Percentiles rank a stretch among this genome's conserved stretches.
phyloP scores from a whole-genome alignment of 805 yeast species.

The Wickerhamomyces rabaulensis region DNA sequence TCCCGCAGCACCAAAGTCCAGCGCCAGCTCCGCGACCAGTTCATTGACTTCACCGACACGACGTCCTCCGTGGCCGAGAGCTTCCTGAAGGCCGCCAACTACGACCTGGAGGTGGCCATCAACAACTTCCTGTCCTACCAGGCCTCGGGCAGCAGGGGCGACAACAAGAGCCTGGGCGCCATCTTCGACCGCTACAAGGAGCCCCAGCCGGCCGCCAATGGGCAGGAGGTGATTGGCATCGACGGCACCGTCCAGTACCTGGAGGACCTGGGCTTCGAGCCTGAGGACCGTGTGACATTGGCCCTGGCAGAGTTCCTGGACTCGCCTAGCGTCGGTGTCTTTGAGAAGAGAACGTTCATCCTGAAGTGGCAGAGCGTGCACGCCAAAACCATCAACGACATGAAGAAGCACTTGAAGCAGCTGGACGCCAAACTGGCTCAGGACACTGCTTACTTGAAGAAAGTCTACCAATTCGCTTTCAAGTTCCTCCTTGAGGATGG shows the following conservation, averaged over 20 bases:
- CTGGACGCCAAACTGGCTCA: constrained; percentile 29
- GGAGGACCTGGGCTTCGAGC: constrained; percentile 59
- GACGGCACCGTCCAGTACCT: constrained; percentile 75
- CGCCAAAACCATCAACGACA: constrained; percentile 33
- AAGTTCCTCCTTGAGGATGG: constrained; percentile 56
- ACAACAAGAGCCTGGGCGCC: constrained; percentile 9
- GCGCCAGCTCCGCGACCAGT: constrained; percentile 23
- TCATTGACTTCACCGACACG: constrained; percentile 24
- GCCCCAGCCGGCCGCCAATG: background rate
- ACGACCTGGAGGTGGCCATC: constrained; percentile 25
- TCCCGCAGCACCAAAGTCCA: constrained; percentile 16
- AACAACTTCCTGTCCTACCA: constrained; percentile 21
- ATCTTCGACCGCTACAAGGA: constrained; percentile 23
- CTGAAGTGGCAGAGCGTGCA: constrained; percentile 45
- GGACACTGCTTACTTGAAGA: constrained; percentile 41
- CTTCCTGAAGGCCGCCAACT: constrained; percentile 16
- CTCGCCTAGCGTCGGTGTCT: constrained; percentile 62
- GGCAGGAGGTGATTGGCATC: constrained; percentile 46
- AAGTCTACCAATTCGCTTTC: constrained; percentile 69
- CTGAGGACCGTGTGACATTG: constrained; percentile 71
- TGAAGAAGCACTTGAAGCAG: constrained; percentile 37
- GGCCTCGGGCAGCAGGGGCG: constrained; percentile 11
- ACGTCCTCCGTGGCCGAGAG: constrained; percentile 19
- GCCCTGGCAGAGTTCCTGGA: constrained; percentile 65
- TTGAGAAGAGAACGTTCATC: constrained; percentile 45